These are phyloP conservation scores for Marsdenia floribunda DNA, from an alignment of 257 asterid species.

Conservation along the genomic window DNA sequence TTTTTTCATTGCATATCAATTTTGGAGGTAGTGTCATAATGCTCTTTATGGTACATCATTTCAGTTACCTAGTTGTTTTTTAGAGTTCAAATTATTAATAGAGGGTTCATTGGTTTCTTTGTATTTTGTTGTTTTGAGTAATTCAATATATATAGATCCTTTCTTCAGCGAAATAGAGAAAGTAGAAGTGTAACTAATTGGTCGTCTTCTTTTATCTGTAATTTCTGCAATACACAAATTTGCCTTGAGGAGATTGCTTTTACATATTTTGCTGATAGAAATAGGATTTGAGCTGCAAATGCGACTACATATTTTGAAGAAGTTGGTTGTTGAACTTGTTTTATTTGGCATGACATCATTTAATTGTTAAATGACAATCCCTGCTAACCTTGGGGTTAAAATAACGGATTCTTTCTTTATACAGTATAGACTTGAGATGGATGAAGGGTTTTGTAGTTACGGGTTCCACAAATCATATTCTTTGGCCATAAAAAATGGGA, in stretches of 20 bases:
- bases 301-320: background rate
- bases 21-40: no score
- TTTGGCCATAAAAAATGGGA: background rate
- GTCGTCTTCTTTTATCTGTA: background rate
- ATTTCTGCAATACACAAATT: background rate
- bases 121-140: background rate
- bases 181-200: background rate
- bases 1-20: no score
- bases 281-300: background rate
- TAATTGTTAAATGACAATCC: background rate
- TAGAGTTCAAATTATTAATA: no score
- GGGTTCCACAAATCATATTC: background rate
- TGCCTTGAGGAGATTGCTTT: background rate
- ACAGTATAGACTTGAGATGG: background rate
- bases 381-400: background rate
- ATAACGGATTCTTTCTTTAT: background rate
- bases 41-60: no score
- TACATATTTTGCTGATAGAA: background rate
- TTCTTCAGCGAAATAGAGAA: background rate
- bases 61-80: no score
- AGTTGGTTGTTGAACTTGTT: background rate
- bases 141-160: background rate
- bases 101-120: no score
- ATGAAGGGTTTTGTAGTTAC: background rate
- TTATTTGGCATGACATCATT: no score